A percentile compares a stretch with the other conserved stretches of the same genome.
Conservation (phyloP, 768 basidiomycete genomes). For the Chiua virens region DNA sequence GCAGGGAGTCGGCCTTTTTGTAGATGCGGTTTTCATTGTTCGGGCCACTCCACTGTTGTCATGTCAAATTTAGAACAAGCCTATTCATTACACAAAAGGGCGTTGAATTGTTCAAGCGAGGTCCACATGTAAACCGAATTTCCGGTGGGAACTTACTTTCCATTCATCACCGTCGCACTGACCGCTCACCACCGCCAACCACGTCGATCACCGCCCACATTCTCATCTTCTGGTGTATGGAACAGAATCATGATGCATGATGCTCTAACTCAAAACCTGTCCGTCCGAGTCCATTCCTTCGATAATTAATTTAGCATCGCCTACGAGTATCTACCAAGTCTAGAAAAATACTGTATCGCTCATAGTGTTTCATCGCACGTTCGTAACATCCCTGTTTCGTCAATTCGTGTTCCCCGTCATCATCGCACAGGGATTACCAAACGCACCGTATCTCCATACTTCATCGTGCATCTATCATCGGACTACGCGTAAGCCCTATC, state of each 20-base stretch:
- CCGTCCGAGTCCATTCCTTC: too few relatives aligned
- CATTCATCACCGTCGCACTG: slow-evolving; percentile 12
- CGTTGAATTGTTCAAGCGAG: too few relatives aligned
- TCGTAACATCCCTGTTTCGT: neutral
- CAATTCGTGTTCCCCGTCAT: neutral
- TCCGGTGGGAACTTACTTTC: too few relatives aligned
- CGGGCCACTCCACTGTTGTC: neutral
- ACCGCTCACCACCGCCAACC: neutral
- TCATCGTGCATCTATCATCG: slow-evolving; percentile 14
- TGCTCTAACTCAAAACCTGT: too few relatives aligned
- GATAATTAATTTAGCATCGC: too few relatives aligned
- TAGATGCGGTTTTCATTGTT: slow-evolving; percentile 13
- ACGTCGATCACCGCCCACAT: neutral
- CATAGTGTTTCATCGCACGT: neutral
- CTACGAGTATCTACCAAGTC: neutral
- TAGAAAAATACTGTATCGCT: neutral
- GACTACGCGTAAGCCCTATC: slow-evolving; percentile 65
- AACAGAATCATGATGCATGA: too few relatives aligned
- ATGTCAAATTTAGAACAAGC: slow-evolving; percentile 8
- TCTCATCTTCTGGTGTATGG: neutral
- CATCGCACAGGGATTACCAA: neutral
- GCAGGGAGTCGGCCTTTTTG: slow-evolving; percentile 6
- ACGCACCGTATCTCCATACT: slow-evolving; percentile 2
- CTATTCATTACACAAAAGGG: neutral
- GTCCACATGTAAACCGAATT: too few relatives aligned